Evolutionary conservation across 208 protist species (phyloP).

Genomic region (Naegleria lovaniensis): DNA sequence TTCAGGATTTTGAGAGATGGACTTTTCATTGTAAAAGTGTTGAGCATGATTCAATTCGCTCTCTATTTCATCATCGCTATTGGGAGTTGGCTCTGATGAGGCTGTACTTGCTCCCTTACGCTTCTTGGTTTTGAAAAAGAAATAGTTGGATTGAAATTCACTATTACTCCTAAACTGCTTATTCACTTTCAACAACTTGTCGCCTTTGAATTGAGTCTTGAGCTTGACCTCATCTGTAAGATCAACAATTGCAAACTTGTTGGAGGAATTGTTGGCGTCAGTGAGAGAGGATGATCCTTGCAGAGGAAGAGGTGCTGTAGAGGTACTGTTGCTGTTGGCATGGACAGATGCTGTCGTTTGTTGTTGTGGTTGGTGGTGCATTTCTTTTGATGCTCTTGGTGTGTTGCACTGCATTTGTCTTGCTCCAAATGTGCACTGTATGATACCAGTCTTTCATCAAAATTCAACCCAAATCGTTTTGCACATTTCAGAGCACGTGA

Average conservation of each 20-base stretch:
- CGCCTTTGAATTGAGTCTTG: not conserved
- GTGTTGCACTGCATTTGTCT: no score
- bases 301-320: not conserved
- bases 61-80: not conserved
- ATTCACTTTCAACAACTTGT: not conserved
- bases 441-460: no score
- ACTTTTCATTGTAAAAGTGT: no score
- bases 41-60: no score
- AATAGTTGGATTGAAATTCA: not conserved
- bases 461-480: no score
- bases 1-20: no score
- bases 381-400: not conserved
- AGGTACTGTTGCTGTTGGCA: not conserved
- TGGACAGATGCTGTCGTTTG: not conserved
- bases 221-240: not conserved
- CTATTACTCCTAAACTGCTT: not conserved
- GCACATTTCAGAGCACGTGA: no score
- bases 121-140: not conserved
- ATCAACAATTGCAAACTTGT: not conserved
- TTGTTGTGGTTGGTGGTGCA: not conserved
- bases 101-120: conserved; percentile 73
- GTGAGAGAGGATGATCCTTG: not conserved
- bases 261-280: not conserved
- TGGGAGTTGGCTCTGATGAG: not conserved
- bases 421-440: no score